A percentile compares a stretch with the other conserved stretches of the same genome.
Evolutionary conservation across 768 basidiomycete species (phyloP).

Genomic region (Auricularia sp.): DNA sequence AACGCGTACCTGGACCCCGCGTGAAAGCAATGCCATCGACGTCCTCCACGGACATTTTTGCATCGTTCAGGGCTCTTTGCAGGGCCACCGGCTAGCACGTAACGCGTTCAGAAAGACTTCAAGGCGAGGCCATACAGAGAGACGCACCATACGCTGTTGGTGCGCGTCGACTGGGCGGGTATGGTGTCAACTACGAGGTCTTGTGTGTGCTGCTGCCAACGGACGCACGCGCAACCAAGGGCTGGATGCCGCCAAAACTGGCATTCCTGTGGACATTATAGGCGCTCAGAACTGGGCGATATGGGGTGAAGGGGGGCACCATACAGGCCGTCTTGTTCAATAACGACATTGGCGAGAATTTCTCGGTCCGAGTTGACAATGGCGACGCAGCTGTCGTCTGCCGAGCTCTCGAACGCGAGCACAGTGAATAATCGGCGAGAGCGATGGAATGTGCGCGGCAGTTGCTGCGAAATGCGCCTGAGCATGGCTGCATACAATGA

Average conservation of each 20-base stretch:
- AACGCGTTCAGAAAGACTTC: background rate
- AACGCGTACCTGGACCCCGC: constrained; percentile 59
- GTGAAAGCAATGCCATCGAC: constrained; percentile 89
- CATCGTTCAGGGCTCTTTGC: constrained; percentile 52
- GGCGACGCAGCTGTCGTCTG: constrained; percentile 90
- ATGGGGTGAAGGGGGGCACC: background rate
- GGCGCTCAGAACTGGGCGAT: background rate
- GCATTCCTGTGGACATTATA: constrained; percentile 35
- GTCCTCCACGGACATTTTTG: constrained; percentile 44
- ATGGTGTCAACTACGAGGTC: background rate
- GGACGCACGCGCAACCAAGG: constrained; percentile 43
- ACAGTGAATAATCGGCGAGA: constrained; percentile 40
- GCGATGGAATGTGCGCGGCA: background rate
- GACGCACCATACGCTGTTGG: background rate
- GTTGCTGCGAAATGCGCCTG: no score
- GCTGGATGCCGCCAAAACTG: constrained; percentile 63
- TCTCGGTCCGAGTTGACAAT: constrained; percentile 60
- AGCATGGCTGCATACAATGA: no score
- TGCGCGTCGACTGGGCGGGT: background rate
- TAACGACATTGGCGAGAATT: constrained; percentile 76
- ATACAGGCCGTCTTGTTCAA: constrained; percentile 47
- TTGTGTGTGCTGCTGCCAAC: background rate
- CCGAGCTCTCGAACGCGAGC: constrained; percentile 75
- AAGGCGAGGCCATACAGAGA: background rate
- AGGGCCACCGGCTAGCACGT: constrained; percentile 60